These are phyloP conservation scores for Monosporozyma unispora DNA, from an alignment of 805 yeast genomes.

Conservation along the genomic window DNA sequence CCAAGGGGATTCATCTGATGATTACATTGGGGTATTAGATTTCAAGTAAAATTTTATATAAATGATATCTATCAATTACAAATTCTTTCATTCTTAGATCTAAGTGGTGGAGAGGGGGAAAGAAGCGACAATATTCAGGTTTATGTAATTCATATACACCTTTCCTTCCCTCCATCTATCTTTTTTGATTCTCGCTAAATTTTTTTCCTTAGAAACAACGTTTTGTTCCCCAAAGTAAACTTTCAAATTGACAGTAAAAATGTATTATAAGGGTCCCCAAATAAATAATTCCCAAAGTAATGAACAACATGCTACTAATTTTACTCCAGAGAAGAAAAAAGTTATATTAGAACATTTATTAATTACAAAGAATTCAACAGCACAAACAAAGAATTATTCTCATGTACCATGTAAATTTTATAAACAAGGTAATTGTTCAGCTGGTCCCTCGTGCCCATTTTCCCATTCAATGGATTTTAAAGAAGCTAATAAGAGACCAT, in stretches of 20 bases:
- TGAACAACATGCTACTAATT: background rate
- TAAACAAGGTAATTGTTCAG: constrained; percentile 89
- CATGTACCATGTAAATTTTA: constrained; percentile 97
- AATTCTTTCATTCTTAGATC: background rate
- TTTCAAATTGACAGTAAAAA: background rate
- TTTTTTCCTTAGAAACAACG: background rate
- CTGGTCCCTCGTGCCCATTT: constrained; percentile 87
- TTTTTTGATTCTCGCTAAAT: background rate
- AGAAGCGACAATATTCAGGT: too few species aligned
- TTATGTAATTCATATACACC: background rate
- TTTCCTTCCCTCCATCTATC: background rate
- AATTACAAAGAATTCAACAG: constrained; percentile 20
- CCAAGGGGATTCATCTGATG: too few species aligned
- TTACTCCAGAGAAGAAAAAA: constrained; percentile 21
- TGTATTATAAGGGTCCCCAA: background rate
- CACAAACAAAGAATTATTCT: constrained; percentile 30
- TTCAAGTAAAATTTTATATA: too few species aligned
- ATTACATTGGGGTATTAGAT: too few species aligned
- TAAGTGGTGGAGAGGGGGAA: too few species aligned
- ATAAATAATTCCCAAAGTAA: background rate
- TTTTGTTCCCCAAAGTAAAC: background rate
- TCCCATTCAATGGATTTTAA: constrained; percentile 61
- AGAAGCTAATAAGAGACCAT: constrained; percentile 38
- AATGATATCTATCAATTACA: too few species aligned
- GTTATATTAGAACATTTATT: constrained; percentile 21